Conservation (phyloP, 1,139 yeast species). For the Trichomonascaceae sp. region DNA sequence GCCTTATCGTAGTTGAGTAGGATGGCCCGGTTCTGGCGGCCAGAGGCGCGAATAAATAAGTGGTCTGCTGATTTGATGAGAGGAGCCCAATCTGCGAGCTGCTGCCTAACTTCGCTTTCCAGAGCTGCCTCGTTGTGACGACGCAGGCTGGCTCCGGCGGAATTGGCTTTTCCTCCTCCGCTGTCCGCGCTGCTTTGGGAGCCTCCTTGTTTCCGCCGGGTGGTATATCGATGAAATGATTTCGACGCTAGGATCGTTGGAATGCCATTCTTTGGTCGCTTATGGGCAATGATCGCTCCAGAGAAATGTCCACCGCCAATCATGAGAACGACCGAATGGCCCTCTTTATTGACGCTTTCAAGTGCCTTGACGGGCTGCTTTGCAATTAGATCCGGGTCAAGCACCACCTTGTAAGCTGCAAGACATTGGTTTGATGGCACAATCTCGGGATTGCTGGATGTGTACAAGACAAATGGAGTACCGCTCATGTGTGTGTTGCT, state of each 20-base stretch:
- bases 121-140: constrained; percentile 82
- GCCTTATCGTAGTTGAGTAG: constrained; percentile 52
- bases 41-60: constrained; percentile 78
- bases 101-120: constrained; percentile 57
- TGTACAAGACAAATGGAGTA: constrained; percentile 49
- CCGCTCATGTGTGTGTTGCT: constrained; percentile 16
- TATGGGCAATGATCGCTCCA: constrained; percentile 81
- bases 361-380: constrained; percentile 33
- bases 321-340: constrained; percentile 70
- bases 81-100: constrained; percentile 48
- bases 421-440: constrained; percentile 33
- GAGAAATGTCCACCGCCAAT: constrained; percentile 98
- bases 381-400: constrained; percentile 33
- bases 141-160: constrained; percentile 88
- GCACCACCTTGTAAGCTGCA: constrained; percentile 60
- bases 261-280: constrained; percentile 36
- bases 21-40: constrained; percentile 50
- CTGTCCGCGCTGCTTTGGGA: constrained; percentile 88
- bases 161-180: constrained; percentile 87
- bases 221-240: constrained; percentile 88
- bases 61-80: constrained; percentile 47
- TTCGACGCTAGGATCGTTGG: constrained; percentile 49
- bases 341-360: constrained; percentile 21
- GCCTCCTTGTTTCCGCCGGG: constrained; percentile 96
- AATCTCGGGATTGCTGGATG: constrained; percentile 32